Evolutionary conservation across 1,139 yeast species (phyloP), one percentile per base, ranked within the genome.

Genomic region (Pichia inconspicua): DNA sequence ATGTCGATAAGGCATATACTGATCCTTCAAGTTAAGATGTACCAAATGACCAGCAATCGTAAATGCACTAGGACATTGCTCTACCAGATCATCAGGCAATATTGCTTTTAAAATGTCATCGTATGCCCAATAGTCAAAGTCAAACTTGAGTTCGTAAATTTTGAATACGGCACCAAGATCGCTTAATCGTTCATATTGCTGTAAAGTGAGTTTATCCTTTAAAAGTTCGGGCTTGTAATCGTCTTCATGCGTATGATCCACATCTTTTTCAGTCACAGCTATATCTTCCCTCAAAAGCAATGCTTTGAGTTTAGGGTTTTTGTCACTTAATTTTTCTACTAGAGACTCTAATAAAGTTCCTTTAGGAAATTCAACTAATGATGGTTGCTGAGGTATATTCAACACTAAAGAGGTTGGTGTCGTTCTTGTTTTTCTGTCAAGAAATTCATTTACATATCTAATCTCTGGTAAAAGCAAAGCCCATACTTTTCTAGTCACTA

Each of bases 31-130:
- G 59, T 94, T 94, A 59, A 94, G 67, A 65, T 94, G 99, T 0
- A 98, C 98, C 48, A 94, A 78, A 67, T 94, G 98, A 0, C 99
- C 99, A 0, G 95, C 95, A 45, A 83, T 81, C 1, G 98, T 87
- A 65, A 86, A 94, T 0, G 97, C 95, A 1, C 92, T 74, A 0
- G 98, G 99, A 6, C 85, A 72, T 49, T 88, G 96, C 41, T 77
- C 82, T 17, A 78, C 67, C 25, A 82, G 67, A 19, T 80, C 71
- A 49, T 79, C 84, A 0, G 99, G 98, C 45, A 92, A 66, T 2
- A 88, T 78, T 0, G 95, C 78, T 43, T 74, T 69, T 43, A 92
- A 70, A 17, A 92, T 84, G 57, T 92, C 96, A 51, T 92, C 97
- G 0, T 90, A 74, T 56, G 80, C 82, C 97, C 97, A 92, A 66